These are phyloP conservation scores for Phytomonas sp. DNA, from an alignment of 208 protist species.

Conservation along the genomic window DNA sequence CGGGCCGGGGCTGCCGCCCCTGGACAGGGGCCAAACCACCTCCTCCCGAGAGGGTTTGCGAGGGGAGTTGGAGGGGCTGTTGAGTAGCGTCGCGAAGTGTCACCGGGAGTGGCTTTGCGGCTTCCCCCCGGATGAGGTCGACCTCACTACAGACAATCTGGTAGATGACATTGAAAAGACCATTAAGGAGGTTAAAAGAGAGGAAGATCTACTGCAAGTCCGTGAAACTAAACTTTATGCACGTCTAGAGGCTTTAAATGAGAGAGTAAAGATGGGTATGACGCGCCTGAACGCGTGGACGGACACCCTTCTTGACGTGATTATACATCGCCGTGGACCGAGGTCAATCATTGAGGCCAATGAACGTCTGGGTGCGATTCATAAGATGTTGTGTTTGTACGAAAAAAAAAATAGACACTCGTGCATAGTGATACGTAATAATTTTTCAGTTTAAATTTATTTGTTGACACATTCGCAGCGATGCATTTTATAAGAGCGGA, in stretches of 20 bases:
- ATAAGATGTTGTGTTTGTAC: constrained; percentile 40
- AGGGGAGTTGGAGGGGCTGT: constrained; percentile 11
- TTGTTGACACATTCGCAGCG: not conserved
- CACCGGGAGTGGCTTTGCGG: constrained; percentile 24
- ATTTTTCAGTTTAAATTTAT: not conserved
- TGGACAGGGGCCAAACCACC: constrained; percentile 10
- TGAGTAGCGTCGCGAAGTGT: constrained; percentile 21
- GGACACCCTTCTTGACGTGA: constrained; percentile 44
- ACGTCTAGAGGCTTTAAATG: constrained; percentile 20
- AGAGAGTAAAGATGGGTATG: constrained; percentile 14
- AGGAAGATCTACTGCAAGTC: constrained; percentile 18
- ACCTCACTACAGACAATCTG: constrained; percentile 11
- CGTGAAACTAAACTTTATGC: constrained; percentile 22
- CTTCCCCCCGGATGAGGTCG: constrained; percentile 14
- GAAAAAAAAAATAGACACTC: constrained; percentile 19
- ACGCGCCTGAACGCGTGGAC: constrained; percentile 18
- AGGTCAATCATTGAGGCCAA: constrained; percentile 45
- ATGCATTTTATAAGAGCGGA: not conserved
- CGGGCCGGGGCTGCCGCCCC: not conserved
- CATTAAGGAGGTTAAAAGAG: constrained; percentile 6
- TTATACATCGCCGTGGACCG: constrained; percentile 52
- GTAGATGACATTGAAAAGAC: constrained; percentile 11
- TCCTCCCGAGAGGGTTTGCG: constrained; percentile 15
- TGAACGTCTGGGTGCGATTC: constrained; percentile 52
- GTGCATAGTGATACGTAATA: constrained; percentile 1